These are phyloP conservation scores for Sextonia rubra DNA, from an alignment of 164 flowering plant species.

Conservation along the genomic window DNA sequence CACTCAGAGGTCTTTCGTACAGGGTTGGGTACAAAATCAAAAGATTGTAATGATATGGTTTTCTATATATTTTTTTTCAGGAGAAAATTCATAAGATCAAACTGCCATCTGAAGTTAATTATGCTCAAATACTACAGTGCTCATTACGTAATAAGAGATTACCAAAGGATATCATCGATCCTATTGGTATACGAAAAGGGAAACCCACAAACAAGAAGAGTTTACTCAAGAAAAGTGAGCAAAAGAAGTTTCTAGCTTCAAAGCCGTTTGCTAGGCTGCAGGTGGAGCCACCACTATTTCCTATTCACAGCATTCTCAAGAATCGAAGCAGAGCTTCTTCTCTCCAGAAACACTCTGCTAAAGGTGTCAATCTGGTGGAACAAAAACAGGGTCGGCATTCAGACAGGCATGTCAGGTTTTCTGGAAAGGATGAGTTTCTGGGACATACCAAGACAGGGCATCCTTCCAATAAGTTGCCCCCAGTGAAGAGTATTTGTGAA, in stretches of 20 bases:
- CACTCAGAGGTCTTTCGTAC: background rate
- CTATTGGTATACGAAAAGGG: constrained; percentile 17
- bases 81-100: constrained; percentile 20
- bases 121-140: constrained; percentile 11
- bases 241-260: constrained; percentile 11
- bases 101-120: constrained; percentile 17
- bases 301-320: constrained; percentile 41
- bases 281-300: constrained; percentile 12
- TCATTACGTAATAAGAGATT: constrained; percentile 17
- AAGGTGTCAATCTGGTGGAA: constrained; percentile 5
- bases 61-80: constrained; percentile 20
- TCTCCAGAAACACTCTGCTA: constrained; percentile 20
- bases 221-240: constrained; percentile 18
- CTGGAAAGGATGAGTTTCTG: constrained; percentile 35
- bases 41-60: background rate
- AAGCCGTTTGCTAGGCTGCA: constrained; percentile 10
- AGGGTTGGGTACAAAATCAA: background rate
- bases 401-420: constrained; percentile 42
- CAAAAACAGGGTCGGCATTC: constrained; percentile 11
- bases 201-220: constrained; percentile 17
- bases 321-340: constrained; percentile 19
- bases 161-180: constrained; percentile 13
- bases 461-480: constrained; percentile 16
- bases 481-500: background rate
- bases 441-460: constrained; percentile 16